Conservation (phyloP, 495 filamentous ascomycete genomes). For the Bryoglossum gracile region DNA sequence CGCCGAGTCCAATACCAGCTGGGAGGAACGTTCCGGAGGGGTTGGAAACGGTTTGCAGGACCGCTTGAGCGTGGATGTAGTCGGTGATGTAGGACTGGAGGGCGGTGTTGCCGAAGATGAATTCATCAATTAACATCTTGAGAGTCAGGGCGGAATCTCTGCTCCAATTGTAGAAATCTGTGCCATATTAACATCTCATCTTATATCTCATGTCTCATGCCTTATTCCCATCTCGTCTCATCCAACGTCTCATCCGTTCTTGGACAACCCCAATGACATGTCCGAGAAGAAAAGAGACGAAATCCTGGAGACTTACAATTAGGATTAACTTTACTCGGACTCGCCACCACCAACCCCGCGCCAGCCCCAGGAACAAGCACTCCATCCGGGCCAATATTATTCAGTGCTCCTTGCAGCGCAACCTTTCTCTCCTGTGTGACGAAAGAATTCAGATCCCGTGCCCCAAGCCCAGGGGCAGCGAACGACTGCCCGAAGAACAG, state of each 20-base stretch:
- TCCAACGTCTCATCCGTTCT: too few relatives aligned
- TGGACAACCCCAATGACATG: too few relatives aligned
- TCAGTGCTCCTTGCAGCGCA: constrained; percentile 46
- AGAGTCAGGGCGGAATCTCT: constrained; percentile 51
- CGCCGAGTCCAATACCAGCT: constrained; percentile 45
- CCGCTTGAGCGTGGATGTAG: constrained; percentile 47
- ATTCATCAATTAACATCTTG: constrained; percentile 47
- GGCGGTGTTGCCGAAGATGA: constrained; percentile 33
- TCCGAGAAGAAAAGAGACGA: too few relatives aligned
- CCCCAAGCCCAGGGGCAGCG: not conserved
- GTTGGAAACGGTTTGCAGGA: constrained; percentile 45
- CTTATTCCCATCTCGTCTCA: too few relatives aligned
- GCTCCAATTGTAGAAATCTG: constrained; percentile 56
- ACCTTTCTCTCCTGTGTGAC: constrained; percentile 28
- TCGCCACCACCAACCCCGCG: constrained; percentile 47
- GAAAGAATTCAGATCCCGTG: constrained; percentile 29
- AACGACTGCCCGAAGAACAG: not conserved
- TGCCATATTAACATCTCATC: constrained; percentile 1
- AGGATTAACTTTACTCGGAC: constrained; percentile 45
- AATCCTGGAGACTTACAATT: constrained; percentile 37
- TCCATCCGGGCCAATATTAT: constrained; percentile 51
- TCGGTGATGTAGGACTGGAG: constrained; percentile 40
- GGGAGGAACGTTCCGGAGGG: constrained; percentile 46
- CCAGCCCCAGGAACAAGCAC: constrained; percentile 36
- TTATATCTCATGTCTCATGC: too few relatives aligned